phyloP scores from a whole-genome alignment of 2,329 filamentous ascomycete species.

The Capronia epimyces region DNA sequence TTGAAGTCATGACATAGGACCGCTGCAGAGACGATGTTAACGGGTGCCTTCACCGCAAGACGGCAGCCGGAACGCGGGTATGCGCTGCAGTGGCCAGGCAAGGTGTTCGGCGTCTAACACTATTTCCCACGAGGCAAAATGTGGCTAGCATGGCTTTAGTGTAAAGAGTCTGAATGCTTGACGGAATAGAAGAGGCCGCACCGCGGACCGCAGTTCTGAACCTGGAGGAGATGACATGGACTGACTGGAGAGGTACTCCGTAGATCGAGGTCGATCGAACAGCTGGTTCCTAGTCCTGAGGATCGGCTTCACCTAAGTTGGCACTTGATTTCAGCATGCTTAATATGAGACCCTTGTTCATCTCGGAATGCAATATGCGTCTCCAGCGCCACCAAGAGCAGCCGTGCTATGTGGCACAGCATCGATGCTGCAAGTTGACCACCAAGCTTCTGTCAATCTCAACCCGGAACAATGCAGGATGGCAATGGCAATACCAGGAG shows the following conservation, averaged over 20 bases:
- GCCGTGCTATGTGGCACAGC: background rate
- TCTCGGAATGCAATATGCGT: background rate
- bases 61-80: constrained; percentile 13
- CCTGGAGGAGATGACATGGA: too few relatives aligned
- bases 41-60: constrained; percentile 5
- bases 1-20: constrained; percentile 8
- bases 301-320: background rate
- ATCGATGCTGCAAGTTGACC: background rate
- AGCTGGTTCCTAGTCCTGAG: background rate
- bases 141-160: background rate
- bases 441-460: background rate
- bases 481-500: too few relatives aligned
- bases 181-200: background rate
- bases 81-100: constrained; percentile 8
- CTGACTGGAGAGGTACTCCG: too few relatives aligned
- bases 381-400: background rate
- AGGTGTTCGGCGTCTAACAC: constrained; percentile 11
- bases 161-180: background rate
- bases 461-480: background rate
- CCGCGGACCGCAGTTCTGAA: too few relatives aligned
- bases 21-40: constrained; percentile 9
- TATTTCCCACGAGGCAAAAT: constrained; percentile 7
- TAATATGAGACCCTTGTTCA: background rate
- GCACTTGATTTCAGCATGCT: background rate
- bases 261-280: too few relatives aligned